Evolutionary conservation across 768 basidiomycete species (phyloP).

Genomic region (Termitomyces heimii): DNA sequence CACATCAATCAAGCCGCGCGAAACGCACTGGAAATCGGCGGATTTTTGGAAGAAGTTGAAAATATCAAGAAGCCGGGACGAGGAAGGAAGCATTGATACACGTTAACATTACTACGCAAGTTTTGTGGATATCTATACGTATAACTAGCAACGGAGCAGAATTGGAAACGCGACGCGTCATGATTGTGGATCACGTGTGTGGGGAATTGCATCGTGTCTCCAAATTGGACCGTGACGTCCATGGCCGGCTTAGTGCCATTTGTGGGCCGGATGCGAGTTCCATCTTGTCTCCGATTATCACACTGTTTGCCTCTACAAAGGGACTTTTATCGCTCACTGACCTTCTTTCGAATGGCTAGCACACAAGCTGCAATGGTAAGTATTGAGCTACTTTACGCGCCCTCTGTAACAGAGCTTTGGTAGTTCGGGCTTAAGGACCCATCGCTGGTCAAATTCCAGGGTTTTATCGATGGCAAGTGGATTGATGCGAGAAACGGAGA

Average conservation of each 20-base stretch:
- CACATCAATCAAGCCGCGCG: constrained; percentile 96
- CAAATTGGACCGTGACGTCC: constrained; percentile 1
- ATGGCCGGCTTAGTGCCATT: constrained; percentile 7
- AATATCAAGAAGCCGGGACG: constrained; percentile 24
- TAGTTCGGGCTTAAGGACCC: constrained; percentile 78
- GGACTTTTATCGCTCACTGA: constrained; percentile 12
- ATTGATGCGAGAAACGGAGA: constrained; percentile 70
- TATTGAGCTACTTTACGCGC: constrained; percentile 1
- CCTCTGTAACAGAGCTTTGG: neutral
- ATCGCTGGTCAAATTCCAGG: constrained; percentile 68
- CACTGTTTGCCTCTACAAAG: constrained; percentile 20
- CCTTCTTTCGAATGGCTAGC: constrained; percentile 50
- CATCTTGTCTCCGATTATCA: constrained; percentile 19
- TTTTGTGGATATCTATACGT: neutral
- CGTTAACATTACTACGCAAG: neutral
- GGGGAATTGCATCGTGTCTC: neutral
- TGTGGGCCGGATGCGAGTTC: constrained; percentile 11
- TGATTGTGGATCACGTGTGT: constrained; percentile 3
- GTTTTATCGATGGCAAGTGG: constrained; percentile 83
- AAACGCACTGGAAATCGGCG: constrained; percentile 83
- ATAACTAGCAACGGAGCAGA: neutral
- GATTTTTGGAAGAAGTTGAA: constrained; percentile 63
- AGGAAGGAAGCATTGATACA: constrained; percentile 13
- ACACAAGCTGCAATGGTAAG: constrained; percentile 37
- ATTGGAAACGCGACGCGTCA: neutral